phyloP scores from a whole-genome alignment of 495 filamentous ascomycete species.

The Aspergillus diversus region DNA sequence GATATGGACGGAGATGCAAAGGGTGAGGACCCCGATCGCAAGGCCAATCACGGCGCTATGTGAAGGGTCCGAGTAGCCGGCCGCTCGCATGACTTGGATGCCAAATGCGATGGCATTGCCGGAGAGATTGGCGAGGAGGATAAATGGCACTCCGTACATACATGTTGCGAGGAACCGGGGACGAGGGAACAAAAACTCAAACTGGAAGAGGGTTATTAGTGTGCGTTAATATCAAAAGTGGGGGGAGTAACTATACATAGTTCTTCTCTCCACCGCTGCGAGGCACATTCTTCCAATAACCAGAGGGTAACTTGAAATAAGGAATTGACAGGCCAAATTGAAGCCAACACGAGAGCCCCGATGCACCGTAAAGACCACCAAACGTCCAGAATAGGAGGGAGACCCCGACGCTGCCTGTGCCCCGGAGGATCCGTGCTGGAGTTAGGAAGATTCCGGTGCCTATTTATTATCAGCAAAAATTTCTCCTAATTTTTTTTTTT shows the following conservation, averaged over 20 bases:
- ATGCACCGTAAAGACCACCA: constrained; percentile 3
- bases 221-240: too few species aligned
- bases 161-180: constrained; percentile 4
- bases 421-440: constrained; percentile 3
- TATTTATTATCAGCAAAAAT: neutral
- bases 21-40: neutral
- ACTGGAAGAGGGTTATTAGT: neutral
- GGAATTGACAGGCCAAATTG: constrained; percentile 2
- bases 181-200: constrained; percentile 4
- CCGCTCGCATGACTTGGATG: constrained; percentile 6
- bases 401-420: constrained; percentile 1
- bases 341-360: constrained; percentile 4
- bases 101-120: constrained; percentile 6
- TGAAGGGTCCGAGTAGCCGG: neutral
- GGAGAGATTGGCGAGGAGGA: constrained; percentile 3
- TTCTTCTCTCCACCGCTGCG: constrained; percentile 7
- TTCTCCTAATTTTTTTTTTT: neutral
- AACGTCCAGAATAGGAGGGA: constrained; percentile 2
- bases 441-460: constrained; percentile 6
- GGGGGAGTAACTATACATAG: neutral
- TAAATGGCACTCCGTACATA: constrained; percentile 6
- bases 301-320: neutral
- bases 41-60: neutral
- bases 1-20: constrained; percentile 1
- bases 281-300: neutral